Evolutionary conservation across 352 stramenopile species (phyloP), one percentile per base, ranked within the genome.

Genomic region (Phytophthora sp.): DNA sequence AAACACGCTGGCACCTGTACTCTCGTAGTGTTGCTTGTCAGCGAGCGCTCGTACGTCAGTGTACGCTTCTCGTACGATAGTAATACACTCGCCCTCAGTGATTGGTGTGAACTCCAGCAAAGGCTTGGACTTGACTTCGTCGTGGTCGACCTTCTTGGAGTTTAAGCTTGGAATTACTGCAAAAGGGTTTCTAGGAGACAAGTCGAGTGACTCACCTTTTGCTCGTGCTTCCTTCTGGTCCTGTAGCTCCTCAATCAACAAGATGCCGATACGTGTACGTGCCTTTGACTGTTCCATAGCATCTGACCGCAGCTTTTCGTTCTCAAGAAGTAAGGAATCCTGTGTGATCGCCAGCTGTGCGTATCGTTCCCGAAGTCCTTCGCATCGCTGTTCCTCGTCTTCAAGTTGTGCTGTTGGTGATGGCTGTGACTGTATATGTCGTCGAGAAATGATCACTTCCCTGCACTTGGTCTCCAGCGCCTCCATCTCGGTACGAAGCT

Each of bases 271-370:
- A 7, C 80, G 78, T 4, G 79, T 88, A 18, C 66, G 60, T 3
- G 71, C 67, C 44, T 89, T 91, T 16, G 71, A 83, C 69, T 89
- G 74, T 29, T 91, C 82, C 67, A 86, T 84, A 7, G 76, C 72
- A 1, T 73, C 39, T 3, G 63, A 63, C 0, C 82, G 78, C 26
- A 91, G 64, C 30, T 58, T 58, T 57, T 88, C 79, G 64, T 89
- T 91, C 68, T 89, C 82, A 6, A 78, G 64, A 5, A 78, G 80
- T 36, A 91, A 54, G 4, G 77, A 69, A 21, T 87, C 73, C n/a
- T 86, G 84, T 0, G 74, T 74, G 39, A 89, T 75, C 15, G 82
- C 72, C 42, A 89, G 62, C 24, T 80, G 64, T 20, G 77, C 70
- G 68, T 84, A 91, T 18, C 63, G 64, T 29, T 88, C 57, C 24